phyloP scores from a whole-genome alignment of 306 rosid genomes.

The Calophaca sinica region DNA sequence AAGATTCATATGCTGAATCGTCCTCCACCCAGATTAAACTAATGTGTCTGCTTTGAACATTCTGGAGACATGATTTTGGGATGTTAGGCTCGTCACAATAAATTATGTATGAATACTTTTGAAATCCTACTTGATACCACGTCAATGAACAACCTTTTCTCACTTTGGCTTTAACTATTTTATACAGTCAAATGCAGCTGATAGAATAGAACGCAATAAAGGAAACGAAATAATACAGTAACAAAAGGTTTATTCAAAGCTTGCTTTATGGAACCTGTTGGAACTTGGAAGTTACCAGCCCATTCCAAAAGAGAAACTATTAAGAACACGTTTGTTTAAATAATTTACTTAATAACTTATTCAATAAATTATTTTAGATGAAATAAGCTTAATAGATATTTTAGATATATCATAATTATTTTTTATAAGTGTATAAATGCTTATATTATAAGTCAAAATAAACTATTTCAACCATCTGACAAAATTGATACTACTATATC shows the following conservation, averaged over 20 bases:
- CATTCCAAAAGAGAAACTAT: not conserved
- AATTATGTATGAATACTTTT: conserved; percentile 1
- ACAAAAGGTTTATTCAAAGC: conserved; percentile 20
- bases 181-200: conserved; percentile 36
- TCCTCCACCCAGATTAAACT: conserved; percentile 1
- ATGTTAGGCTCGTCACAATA: conserved; percentile 10
- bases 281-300: not conserved
- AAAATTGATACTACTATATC: conserved; percentile 14
- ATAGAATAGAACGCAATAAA: not conserved
- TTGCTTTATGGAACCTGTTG: not conserved
- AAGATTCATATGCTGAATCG: conserved; percentile 13
- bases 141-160: conserved; percentile 47
- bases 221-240: not conserved
- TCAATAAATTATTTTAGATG: not conserved
- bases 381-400: not conserved
- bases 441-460: not conserved
- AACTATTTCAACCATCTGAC: not conserved
- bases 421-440: no score
- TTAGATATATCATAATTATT: not conserved
- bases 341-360: not conserved
- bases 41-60: conserved; percentile 24
- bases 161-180: conserved; percentile 36
- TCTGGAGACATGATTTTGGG: conserved; percentile 35
- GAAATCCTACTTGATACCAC: conserved; percentile 38
- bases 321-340: not conserved